These are phyloP conservation scores for Pterocarpus macrocarpus DNA, from an alignment of 306 rosid species.

Conservation along the genomic window DNA sequence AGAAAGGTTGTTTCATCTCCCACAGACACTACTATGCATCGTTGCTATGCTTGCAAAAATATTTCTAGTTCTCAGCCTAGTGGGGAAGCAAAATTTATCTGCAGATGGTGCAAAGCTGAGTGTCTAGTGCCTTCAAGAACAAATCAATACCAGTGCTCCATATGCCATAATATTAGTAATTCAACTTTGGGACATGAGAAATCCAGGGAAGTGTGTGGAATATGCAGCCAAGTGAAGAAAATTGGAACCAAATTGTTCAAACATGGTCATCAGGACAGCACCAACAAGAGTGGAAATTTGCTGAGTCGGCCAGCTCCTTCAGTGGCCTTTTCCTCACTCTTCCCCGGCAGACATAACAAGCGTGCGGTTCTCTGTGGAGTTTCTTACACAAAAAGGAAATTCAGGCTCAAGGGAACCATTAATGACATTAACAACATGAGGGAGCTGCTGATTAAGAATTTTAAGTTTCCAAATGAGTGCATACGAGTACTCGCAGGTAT, in stretches of 20 bases:
- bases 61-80: slow-evolving; percentile 27
- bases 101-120: slow-evolving; percentile 39
- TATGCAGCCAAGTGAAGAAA: slow-evolving; percentile 37
- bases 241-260: slow-evolving; percentile 39
- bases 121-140: slow-evolving; percentile 16
- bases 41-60: slow-evolving; percentile 23
- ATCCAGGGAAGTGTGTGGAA: slow-evolving; percentile 36
- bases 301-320: slow-evolving; percentile 25
- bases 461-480: slow-evolving; percentile 56
- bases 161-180: slow-evolving; percentile 33
- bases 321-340: slow-evolving; percentile 6
- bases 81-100: slow-evolving; percentile 32
- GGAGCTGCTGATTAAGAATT: slow-evolving; percentile 54
- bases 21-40: slow-evolving; percentile 22
- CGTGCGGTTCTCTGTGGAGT: slow-evolving; percentile 89
- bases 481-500: slow-evolving; percentile 78
- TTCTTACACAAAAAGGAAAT: slow-evolving; percentile 60
- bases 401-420: slow-evolving; percentile 68
- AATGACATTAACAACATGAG: slow-evolving; percentile 74
- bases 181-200: slow-evolving; percentile 33
- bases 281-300: slow-evolving; percentile 6
- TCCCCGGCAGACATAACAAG: slow-evolving; percentile 47
- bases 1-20: slow-evolving; percentile 39
- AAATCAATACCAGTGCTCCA: slow-evolving; percentile 5
- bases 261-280: slow-evolving; percentile 30